These are phyloP conservation scores for Aspergillus amoenus DNA, from an alignment of 2,329 filamentous ascomycete species.

Conservation along the genomic window DNA sequence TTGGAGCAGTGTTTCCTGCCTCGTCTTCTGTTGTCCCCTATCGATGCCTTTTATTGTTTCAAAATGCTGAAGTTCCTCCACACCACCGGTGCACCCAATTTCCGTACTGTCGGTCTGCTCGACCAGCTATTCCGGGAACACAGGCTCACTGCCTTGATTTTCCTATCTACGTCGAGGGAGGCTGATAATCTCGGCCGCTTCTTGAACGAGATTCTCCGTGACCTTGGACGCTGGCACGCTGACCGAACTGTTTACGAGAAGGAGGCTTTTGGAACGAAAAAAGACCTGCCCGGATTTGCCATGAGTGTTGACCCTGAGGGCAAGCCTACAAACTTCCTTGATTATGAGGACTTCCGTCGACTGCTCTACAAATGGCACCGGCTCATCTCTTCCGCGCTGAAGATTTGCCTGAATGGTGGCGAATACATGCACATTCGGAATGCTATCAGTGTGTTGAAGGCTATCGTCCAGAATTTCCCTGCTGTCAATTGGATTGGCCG, in stretches of 20 bases:
- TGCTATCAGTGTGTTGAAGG: constrained; percentile 84
- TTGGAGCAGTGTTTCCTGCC: constrained; percentile 93
- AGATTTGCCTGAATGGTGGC: constrained; percentile 73
- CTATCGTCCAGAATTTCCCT: constrained; percentile 78
- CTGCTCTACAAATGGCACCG: constrained; percentile 89
- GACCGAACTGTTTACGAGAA: constrained; percentile 76
- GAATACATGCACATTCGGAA: constrained; percentile 99
- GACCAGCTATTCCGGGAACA: constrained; percentile 83
- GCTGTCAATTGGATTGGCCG: constrained; percentile 82
- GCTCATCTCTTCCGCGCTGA: constrained; percentile 74
- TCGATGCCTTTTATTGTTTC: constrained; percentile 87
- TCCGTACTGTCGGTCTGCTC: constrained; percentile 80
- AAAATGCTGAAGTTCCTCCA: constrained; percentile 86
- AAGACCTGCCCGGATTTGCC: constrained; percentile 74
- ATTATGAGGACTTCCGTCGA: constrained; percentile 83
- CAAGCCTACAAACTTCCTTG: constrained; percentile 69
- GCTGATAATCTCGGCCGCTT: constrained; percentile 93
- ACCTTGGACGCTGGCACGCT: constrained; percentile 80
- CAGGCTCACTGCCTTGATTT: constrained; percentile 77
- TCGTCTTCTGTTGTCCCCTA: constrained; percentile 75
- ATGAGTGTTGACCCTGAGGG: constrained; percentile 69
- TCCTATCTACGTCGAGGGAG: constrained; percentile 85
- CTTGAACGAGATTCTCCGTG: constrained; percentile 74
- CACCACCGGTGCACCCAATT: constrained; percentile 77
- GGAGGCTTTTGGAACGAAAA: constrained; percentile 69